Evolutionary conservation across 2,329 filamentous ascomycete genomes (phyloP), one percentile per base, ranked within the genome.

Genomic region (Aspergillus viridinutans): DNA sequence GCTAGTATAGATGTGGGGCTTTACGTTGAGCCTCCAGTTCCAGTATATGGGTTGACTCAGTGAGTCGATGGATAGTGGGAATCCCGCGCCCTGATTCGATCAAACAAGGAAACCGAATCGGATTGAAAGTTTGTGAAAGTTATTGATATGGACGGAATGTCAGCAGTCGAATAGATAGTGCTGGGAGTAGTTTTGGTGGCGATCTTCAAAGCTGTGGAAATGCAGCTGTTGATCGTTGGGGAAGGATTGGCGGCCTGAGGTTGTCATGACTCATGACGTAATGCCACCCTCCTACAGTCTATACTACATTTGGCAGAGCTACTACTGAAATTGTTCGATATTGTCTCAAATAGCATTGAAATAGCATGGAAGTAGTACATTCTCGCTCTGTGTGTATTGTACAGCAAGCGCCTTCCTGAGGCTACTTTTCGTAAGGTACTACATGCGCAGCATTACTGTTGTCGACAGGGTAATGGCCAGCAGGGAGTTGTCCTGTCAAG

Each of bases 401-500:
- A 32, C 29, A n/a, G 6, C 14, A 38, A 38, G 14, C 14, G 32
- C 32, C 32, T 38, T 38, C 32, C 42, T 23, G 42, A 45, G 21
- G 42, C 42, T 45, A 45, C 42, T 45, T 45, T 45, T 23, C 42
- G 1, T 3, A 9, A 45, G 42, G n/a, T 12, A 23, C 21, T 21
- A 4, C 42, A 45, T 23, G 42, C n/a, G 42, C 8, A 10, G 8
- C 42, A 5, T 20, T 32, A 21, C 26, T 32, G 23, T 42, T 12
- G 28, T 42, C 25, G 26, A 47, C 4, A 14, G 26, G 17, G 25
- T 53, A 38, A 2, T 42, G 23, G 28, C 17, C 40, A 21, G 26
- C 51, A 21, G 54, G 61, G 26, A 57, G 55, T 50, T 69, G 58
- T 48, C 66, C 69, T n/a, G 65, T 57, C 10, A 71, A 56, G 28